Evolutionary conservation across 2,329 filamentous ascomycete genomes (phyloP).

Genomic region (Hypoxylon sp.): DNA sequence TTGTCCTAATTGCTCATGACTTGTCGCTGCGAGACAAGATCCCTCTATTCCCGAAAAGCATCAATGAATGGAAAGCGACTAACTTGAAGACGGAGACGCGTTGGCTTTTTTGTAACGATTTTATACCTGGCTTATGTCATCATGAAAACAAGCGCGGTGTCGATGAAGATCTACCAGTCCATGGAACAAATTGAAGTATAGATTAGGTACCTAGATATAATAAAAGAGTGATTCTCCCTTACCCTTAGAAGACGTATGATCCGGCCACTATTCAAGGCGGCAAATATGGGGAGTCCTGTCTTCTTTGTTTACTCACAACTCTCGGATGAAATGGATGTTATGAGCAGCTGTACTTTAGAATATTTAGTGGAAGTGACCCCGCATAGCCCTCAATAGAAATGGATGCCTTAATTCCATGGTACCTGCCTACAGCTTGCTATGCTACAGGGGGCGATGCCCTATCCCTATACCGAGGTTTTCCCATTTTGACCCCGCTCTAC

Average conservation of each 20-base stretch:
- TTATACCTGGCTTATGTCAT: background rate
- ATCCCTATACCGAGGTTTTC: background rate
- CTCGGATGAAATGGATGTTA: background rate
- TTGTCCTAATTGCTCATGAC: constrained; percentile 18
- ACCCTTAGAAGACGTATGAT: background rate
- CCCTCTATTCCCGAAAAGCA: constrained; percentile 13
- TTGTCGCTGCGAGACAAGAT: background rate
- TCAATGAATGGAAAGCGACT: constrained; percentile 8
- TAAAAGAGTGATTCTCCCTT: background rate
- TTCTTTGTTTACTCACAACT: background rate
- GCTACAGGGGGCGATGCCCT: background rate
- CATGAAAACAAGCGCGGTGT: background rate
- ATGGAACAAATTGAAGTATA: background rate
- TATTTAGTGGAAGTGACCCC: background rate
- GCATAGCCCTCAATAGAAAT: no score
- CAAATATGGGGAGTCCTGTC: background rate
- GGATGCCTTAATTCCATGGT: no score
- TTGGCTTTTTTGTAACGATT: constrained; percentile 18
- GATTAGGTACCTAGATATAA: background rate
- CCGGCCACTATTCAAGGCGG: background rate
- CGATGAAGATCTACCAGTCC: background rate
- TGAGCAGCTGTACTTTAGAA: background rate
- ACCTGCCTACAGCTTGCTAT: background rate
- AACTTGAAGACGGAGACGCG: background rate
- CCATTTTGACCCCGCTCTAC: background rate